Evolutionary conservation across 768 basidiomycete genomes (phyloP).

Genomic region (Sporobolomyces phaffii): DNA sequence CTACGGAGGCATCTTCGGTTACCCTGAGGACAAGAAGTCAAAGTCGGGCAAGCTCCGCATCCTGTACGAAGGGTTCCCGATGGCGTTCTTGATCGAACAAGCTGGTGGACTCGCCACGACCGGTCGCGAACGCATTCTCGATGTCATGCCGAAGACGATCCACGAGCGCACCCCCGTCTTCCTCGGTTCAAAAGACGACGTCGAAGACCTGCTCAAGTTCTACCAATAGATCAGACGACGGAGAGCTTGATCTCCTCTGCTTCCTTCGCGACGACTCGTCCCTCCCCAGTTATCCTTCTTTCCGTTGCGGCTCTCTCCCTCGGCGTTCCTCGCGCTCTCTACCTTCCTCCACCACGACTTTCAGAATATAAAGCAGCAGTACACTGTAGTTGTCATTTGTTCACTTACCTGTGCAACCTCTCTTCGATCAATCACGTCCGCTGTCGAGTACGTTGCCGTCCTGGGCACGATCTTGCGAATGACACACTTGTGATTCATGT

Average conservation of each 20-base stretch:
- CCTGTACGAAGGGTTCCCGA: constrained; percentile 87
- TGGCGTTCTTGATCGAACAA: constrained; percentile 49
- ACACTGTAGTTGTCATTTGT: not conserved
- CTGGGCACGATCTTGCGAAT: no score
- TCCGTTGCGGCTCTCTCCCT: not conserved
- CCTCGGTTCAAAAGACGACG: constrained; percentile 88
- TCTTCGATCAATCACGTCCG: no score
- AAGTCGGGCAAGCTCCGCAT: constrained; percentile 90
- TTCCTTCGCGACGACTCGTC: no score
- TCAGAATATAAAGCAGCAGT: not conserved
- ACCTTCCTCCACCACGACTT: not conserved
- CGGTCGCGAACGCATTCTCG: constrained; percentile 84
- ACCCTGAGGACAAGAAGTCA: constrained; percentile 95
- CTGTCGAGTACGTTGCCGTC: no score
- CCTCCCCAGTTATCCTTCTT: no score
- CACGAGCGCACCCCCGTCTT: constrained; percentile 92
- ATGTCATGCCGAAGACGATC: constrained; percentile 76
- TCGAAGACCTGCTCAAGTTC: constrained; percentile 79
- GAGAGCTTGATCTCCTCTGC: no score
- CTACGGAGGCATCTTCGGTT: constrained; percentile 95
- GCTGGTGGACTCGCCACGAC: constrained; percentile 96
- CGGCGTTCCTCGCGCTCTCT: not conserved
- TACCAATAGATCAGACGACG: constrained; percentile 50
- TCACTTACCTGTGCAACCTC: not conserved
- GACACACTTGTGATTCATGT: no score